Conservation (phyloP, 345 rosid species). For the Physaria fendleri region DNA sequence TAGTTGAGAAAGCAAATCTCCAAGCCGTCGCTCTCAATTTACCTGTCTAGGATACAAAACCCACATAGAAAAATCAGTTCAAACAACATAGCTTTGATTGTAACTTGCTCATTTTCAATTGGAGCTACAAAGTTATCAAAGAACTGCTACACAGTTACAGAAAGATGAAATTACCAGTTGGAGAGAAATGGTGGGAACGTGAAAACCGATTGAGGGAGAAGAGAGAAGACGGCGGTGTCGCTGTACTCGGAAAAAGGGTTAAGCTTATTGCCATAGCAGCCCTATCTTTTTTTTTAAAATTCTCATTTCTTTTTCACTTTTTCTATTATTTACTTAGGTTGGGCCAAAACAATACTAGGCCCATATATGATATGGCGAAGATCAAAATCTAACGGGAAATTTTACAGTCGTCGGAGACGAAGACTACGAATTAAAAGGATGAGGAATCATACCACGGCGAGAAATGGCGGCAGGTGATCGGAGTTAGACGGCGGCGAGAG, state of each 20-base stretch:
- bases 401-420: no score
- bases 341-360: no score
- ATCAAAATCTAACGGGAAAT: no score
- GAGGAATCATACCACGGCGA: no score
- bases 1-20: constrained; percentile 32
- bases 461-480: no score
- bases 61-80: constrained; percentile 24
- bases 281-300: no score
- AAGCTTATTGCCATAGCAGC: constrained; percentile 19
- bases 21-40: constrained; percentile 45
- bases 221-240: constrained; percentile 33
- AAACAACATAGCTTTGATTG: background rate
- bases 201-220: constrained; percentile 35
- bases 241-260: constrained; percentile 40
- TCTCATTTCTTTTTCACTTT: no score
- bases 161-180: constrained; percentile 39
- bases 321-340: no score
- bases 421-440: no score
- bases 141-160: background rate
- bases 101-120: background rate
- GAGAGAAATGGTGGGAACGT: constrained; percentile 19
- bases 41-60: constrained; percentile 64
- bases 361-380: no score
- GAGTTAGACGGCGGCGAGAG: no score
- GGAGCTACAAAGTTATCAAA: constrained; percentile 3